Evolutionary conservation across 495 filamentous ascomycete species (phyloP).

Genomic region (Lentithecium fluviatile): DNA sequence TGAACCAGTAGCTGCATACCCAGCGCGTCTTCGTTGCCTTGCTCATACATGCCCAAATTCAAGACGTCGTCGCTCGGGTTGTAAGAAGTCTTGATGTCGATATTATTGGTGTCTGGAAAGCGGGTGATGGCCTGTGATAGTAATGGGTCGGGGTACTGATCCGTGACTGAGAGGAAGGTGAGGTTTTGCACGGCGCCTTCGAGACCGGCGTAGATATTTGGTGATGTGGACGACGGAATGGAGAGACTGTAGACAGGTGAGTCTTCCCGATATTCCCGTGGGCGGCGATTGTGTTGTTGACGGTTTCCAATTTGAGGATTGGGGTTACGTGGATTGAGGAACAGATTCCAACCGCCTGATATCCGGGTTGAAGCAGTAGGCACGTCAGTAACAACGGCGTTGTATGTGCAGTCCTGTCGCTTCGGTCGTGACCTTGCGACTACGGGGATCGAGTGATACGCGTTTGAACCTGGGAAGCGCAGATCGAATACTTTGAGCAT

Average conservation of each 20-base stretch:
- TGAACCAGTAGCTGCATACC: slow-evolving; percentile 38
- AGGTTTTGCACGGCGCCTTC: slow-evolving; percentile 54
- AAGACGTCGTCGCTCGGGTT: slow-evolving; percentile 32
- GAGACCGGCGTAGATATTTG: slow-evolving; percentile 59
- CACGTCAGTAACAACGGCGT: neutral
- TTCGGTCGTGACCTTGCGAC: neutral
- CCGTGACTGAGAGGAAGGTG: slow-evolving; percentile 52
- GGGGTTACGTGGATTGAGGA: slow-evolving; percentile 25
- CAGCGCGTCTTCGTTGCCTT: slow-evolving; percentile 8
- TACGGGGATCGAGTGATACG: slow-evolving; percentile 36
- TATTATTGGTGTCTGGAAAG: slow-evolving; percentile 6
- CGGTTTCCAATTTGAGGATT: neutral
- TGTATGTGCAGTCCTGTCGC: neutral
- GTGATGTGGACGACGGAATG: slow-evolving; percentile 54
- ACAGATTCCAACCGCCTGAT: slow-evolving; percentile 29
- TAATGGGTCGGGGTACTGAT: slow-evolving; percentile 40
- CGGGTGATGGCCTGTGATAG: slow-evolving; percentile 21
- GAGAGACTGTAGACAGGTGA: slow-evolving; percentile 61
- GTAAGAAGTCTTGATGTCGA: slow-evolving; percentile 26
- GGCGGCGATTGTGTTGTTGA: slow-evolving; percentile 28
- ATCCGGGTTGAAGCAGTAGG: neutral
- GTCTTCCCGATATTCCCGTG: slow-evolving; percentile 30
- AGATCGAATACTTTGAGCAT: slow-evolving; percentile 67
- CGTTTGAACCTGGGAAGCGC: slow-evolving; percentile 51
- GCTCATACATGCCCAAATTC: slow-evolving; percentile 42